phyloP scores from a whole-genome alignment of 2,329 filamentous ascomycete genomes.

The Alternaria conjuncta region DNA sequence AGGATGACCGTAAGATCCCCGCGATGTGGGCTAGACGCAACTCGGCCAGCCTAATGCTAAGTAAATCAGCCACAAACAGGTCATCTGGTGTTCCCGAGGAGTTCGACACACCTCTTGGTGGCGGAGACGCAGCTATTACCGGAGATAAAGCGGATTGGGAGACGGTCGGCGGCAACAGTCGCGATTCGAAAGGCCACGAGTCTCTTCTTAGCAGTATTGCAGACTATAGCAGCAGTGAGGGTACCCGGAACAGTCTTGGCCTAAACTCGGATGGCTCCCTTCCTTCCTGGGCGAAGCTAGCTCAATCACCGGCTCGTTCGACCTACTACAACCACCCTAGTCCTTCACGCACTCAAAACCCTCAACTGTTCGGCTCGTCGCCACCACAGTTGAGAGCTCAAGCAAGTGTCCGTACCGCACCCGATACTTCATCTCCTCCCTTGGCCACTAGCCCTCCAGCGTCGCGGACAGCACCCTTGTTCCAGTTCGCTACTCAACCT shows the following conservation, averaged over 20 bases:
- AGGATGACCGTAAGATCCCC: constrained; percentile 29
- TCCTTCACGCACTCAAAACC: constrained; percentile 27
- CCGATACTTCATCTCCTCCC: constrained; percentile 9
- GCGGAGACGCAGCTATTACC: constrained; percentile 8
- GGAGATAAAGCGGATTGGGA: constrained; percentile 45
- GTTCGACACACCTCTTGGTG: not conserved
- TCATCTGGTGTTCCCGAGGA: constrained; percentile 7
- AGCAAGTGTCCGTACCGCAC: constrained; percentile 11
- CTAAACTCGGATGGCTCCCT: constrained; percentile 15
- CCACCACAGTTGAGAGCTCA: constrained; percentile 28
- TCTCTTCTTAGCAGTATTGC: constrained; percentile 40
- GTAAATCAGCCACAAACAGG: constrained; percentile 9
- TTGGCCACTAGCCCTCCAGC: constrained; percentile 16
- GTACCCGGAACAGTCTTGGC: constrained; percentile 26
- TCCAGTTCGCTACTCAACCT: constrained; percentile 8
- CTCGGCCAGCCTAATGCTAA: constrained; percentile 36
- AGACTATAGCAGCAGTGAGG: constrained; percentile 42
- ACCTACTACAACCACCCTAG: constrained; percentile 38
- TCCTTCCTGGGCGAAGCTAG: constrained; percentile 16
- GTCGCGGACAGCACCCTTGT: constrained; percentile 26
- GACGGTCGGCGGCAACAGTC: constrained; percentile 35
- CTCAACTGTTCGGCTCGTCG: constrained; percentile 39
- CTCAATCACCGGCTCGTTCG: constrained; percentile 17
- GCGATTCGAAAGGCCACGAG: constrained; percentile 13
- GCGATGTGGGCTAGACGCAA: constrained; percentile 41